Evolutionary conservation across 805 yeast genomes (phyloP).

Genomic region (Diddensiella transvaalensis): DNA sequence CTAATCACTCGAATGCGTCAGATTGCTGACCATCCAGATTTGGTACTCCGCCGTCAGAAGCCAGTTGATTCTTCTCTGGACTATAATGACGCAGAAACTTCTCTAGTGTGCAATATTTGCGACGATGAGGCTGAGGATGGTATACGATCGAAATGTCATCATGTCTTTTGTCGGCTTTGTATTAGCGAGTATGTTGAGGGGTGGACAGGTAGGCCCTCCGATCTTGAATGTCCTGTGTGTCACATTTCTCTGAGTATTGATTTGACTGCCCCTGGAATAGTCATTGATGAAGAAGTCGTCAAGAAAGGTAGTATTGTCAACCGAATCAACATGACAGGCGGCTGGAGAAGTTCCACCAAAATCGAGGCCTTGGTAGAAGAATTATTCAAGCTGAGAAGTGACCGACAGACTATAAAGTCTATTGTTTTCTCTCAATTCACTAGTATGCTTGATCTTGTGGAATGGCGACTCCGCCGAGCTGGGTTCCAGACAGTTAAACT

Average conservation of each 20-base stretch:
- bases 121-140: slow-evolving; percentile 99
- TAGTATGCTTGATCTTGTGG: slow-evolving; percentile 91
- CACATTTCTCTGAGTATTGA: slow-evolving; percentile 92
- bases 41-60: slow-evolving; percentile 72
- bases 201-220: slow-evolving; percentile 50
- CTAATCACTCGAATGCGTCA: slow-evolving; percentile 97
- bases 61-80: slow-evolving; percentile 34
- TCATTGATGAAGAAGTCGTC: slow-evolving; percentile 53
- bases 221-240: slow-evolving; percentile 90
- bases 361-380: slow-evolving; percentile 96
- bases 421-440: slow-evolving; percentile 98
- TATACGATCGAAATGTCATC: slow-evolving; percentile 90
- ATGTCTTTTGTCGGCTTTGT: slow-evolving; percentile 89
- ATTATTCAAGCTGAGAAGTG: slow-evolving; percentile 78
- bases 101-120: slow-evolving; percentile 84
- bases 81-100: slow-evolving; percentile 36
- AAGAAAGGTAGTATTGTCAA: slow-evolving; percentile 70
- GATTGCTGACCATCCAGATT: slow-evolving; percentile 96
- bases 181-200: slow-evolving; percentile 86
- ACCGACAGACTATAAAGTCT: slow-evolving; percentile 83
- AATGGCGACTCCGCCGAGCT: slow-evolving; percentile 91
- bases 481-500: slow-evolving; percentile 92
- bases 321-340: slow-evolving; percentile 73
- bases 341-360: slow-evolving; percentile 94
- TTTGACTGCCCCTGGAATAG: slow-evolving; percentile 74